These are phyloP conservation scores for Xylaria intraflava DNA, from an alignment of 495 filamentous ascomycete genomes.

Conservation along the genomic window DNA sequence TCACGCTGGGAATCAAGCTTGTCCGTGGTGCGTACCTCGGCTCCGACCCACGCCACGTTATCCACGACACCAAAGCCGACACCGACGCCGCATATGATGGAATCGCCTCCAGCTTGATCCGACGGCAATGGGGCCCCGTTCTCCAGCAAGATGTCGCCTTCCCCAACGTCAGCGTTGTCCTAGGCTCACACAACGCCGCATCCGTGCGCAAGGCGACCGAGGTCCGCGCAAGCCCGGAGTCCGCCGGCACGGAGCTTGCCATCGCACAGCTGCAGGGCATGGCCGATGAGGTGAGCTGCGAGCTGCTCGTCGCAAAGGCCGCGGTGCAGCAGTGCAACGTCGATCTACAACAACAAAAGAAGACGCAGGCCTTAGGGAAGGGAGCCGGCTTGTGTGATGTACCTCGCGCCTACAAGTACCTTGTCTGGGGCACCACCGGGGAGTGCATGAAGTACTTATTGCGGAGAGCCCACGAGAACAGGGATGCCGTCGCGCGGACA, in stretches of 20 bases:
- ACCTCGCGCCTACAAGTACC: conserved; percentile 74
- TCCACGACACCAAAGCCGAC: conserved; percentile 75
- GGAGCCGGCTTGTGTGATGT: conserved; percentile 29
- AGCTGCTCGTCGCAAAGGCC: conserved; percentile 56
- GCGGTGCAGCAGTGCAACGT: conserved; percentile 1
- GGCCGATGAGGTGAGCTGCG: conserved; percentile 90
- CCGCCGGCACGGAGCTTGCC: conserved; percentile 55
- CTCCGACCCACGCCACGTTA: conserved; percentile 68
- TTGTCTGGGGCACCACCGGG: conserved; percentile 83
- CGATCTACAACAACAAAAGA: too few species aligned
- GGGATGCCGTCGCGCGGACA: conserved; percentile 75
- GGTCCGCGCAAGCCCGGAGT: conserved; percentile 27
- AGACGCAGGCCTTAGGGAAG: background rate
- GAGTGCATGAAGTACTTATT: conserved; percentile 94
- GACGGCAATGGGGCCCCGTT: conserved; percentile 42
- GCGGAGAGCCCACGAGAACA: conserved; percentile 83
- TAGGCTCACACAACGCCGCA: conserved; percentile 89
- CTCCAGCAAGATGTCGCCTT: conserved; percentile 40
- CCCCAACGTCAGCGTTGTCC: conserved; percentile 61
- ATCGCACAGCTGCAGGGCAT: conserved; percentile 94
- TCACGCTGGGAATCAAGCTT: conserved; percentile 81
- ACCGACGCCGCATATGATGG: conserved; percentile 49
- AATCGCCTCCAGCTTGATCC: conserved; percentile 32
- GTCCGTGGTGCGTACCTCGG: conserved; percentile 88
- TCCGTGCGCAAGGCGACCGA: conserved; percentile 65